Base-by-base conservation (phyloP, 495 filamentous ascomycete species). In the Immersiella caudata region DNA sequence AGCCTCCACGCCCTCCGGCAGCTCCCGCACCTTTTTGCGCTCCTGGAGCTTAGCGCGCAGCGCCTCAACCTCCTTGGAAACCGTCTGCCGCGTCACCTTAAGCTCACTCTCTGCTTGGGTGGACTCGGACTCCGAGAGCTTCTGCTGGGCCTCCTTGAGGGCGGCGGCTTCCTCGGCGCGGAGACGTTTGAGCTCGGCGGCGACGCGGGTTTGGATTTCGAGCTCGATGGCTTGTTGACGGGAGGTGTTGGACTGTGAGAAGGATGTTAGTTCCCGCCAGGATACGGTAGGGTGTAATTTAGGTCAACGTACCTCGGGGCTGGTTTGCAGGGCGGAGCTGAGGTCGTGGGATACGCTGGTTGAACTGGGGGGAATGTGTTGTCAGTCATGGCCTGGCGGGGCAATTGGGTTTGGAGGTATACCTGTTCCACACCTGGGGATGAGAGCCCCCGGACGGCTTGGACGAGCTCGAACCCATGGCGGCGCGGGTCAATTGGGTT, bases 311-410 rank as follows among this genome's bases (percentile, higher is more conserved):
- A 97, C 95, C 88, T 98, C 93, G 67, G 88, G 85, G 82, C 88
- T 96, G 68, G 85, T 85, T 72, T 97, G 90, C 66, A 99, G 85
- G 65, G 88, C 86, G 54, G 95, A 87, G 65, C 96, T 84, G 74
- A 99, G 83, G 77, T 90, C 88, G 69, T 90, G 87, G 63, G 94
- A 97, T 80, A 97, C 93, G 70, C 91, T 89, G 73, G 97, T 85
- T 64, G 94, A 92, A 26, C 90, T 87, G 76, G 91, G 76, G 91
- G 33, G 27, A 58, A 55, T 49, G 62, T 67, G 54, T 69, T 60
- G 60, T 62, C 56, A 70, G 68, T 24, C 40, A 25, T 36, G 27
- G 40, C 50, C 46, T 58, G 49, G 33, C 52, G 6, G 40, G 6
- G 65, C 7, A 35, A 46, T 9, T 26, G 27, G n/a, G 21, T 33